Conservation (phyloP, 2,329 filamentous ascomycete genomes). For the Colletotrichum spaethianum region DNA sequence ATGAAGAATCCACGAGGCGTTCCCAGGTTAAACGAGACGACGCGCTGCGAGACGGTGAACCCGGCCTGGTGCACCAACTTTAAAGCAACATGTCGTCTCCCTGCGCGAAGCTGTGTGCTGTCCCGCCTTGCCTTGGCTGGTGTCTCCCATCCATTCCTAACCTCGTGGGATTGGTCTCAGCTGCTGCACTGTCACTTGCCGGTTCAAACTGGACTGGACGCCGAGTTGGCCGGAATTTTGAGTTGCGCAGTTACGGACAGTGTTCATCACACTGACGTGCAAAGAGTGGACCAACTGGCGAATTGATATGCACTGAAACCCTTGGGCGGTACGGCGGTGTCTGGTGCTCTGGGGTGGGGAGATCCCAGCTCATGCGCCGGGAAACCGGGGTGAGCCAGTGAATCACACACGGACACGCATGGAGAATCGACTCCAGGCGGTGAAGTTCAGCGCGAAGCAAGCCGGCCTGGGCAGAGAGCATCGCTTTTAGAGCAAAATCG, state of each 20-base stretch:
- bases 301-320: constrained; percentile 32
- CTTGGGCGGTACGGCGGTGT: constrained; percentile 32
- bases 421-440: constrained; percentile 28
- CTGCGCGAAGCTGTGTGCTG: constrained; percentile 8
- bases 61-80: constrained; percentile 22
- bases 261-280: constrained; percentile 34
- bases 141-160: constrained; percentile 11
- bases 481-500: constrained; percentile 14
- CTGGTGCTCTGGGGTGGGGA: constrained; percentile 18
- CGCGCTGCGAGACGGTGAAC: constrained; percentile 19
- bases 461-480: constrained; percentile 23
- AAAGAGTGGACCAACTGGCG: constrained; percentile 33
- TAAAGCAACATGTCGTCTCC: constrained; percentile 38
- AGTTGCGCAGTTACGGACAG: constrained; percentile 20
- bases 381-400: constrained; percentile 21
- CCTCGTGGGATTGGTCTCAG: neutral
- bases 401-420: constrained; percentile 39
- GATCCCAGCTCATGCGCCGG: constrained; percentile 34
- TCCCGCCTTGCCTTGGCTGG: neutral
- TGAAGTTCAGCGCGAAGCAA: constrained; percentile 26
- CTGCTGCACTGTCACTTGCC: neutral
- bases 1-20: constrained; percentile 31
- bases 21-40: constrained; percentile 31
- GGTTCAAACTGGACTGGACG: neutral
- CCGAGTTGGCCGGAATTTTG: constrained; percentile 1